These are phyloP conservation scores for Neonectria punicea DNA, from an alignment of 2,329 filamentous ascomycete genomes.

Conservation along the genomic window DNA sequence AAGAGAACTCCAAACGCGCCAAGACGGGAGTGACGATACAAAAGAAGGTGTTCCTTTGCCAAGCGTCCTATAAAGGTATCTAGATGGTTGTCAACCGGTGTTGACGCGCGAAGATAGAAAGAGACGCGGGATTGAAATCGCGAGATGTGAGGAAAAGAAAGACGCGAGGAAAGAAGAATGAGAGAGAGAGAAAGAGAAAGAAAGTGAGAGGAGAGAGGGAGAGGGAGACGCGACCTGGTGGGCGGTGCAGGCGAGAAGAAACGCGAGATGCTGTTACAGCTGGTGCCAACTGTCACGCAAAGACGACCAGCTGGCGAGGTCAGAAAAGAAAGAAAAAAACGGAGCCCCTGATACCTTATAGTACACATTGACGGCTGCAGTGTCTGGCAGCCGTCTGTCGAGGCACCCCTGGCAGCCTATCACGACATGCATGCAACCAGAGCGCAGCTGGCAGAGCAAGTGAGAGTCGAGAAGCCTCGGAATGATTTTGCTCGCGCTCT, in stretches of 20 bases:
- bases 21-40: background rate
- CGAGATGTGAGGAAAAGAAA: conserved; percentile 1
- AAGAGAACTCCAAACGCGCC: background rate
- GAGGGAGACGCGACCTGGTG: conserved; percentile 11
- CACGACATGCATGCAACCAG: conserved; percentile 34
- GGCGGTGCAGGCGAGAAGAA: conserved; percentile 25
- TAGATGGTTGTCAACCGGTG: background rate
- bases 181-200: conserved; percentile 13
- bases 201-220: conserved; percentile 10
- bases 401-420: conserved; percentile 24
- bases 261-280: conserved; percentile 26
- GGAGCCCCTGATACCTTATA: conserved; percentile 27
- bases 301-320: conserved; percentile 26
- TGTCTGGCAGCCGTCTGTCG: conserved; percentile 6
- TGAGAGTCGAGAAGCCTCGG: background rate
- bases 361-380: background rate
- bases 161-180: conserved; percentile 19
- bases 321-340: conserved; percentile 20
- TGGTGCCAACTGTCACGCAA: conserved; percentile 37
- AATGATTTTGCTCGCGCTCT: background rate
- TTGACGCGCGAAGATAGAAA: conserved; percentile 1
- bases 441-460: conserved; percentile 14
- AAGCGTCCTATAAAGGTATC: background rate
- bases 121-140: conserved; percentile 15
- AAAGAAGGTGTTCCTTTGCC: conserved; percentile 1